Percentiles rank a stretch among this genome's conserved stretches.
Conservation (phyloP, 1,284 basidiomycete species). For the Waitea zeae region DNA sequence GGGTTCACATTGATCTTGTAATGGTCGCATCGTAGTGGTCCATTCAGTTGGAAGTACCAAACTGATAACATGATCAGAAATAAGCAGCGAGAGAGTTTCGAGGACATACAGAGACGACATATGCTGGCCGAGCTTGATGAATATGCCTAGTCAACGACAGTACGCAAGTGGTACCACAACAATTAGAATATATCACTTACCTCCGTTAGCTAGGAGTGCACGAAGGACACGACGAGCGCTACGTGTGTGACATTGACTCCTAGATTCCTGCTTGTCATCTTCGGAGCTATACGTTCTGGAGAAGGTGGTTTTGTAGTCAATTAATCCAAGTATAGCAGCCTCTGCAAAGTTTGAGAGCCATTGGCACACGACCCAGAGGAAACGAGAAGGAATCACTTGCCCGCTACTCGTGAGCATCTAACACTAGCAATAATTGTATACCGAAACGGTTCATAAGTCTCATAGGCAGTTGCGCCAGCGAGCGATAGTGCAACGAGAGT, state of each 20-base stretch:
- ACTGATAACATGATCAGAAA: slow-evolving; percentile 14
- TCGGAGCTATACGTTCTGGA: slow-evolving; percentile 36
- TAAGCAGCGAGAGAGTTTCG: slow-evolving; percentile 12
- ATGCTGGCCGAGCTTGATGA: slow-evolving; percentile 90
- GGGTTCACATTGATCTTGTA: slow-evolving; percentile 78
- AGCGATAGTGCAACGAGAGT: neutral
- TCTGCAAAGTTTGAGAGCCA: slow-evolving; percentile 15
- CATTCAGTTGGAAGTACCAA: slow-evolving; percentile 69
- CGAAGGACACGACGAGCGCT: slow-evolving; percentile 65
- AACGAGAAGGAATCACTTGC: slow-evolving; percentile 20
- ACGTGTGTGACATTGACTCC: slow-evolving; percentile 66
- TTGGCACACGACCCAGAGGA: neutral
- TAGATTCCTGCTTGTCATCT: slow-evolving; percentile 34
- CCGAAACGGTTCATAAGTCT: slow-evolving; percentile 44
- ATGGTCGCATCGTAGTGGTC: slow-evolving; percentile 45
- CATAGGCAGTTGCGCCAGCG: slow-evolving; percentile 31
- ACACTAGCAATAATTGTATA: slow-evolving; percentile 44
- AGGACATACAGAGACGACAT: slow-evolving; percentile 47
- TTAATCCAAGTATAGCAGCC: slow-evolving; percentile 44
- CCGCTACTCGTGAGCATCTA: slow-evolving; percentile 59
- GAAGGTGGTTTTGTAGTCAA: slow-evolving; percentile 80
- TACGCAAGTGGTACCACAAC: slow-evolving; percentile 23
- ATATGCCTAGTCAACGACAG: slow-evolving; percentile 70
- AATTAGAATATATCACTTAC: no score
- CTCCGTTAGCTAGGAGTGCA: slow-evolving; percentile 78